Evolutionary conservation across 768 basidiomycete species (phyloP).

Genomic region (Lentinula lateritia): DNA sequence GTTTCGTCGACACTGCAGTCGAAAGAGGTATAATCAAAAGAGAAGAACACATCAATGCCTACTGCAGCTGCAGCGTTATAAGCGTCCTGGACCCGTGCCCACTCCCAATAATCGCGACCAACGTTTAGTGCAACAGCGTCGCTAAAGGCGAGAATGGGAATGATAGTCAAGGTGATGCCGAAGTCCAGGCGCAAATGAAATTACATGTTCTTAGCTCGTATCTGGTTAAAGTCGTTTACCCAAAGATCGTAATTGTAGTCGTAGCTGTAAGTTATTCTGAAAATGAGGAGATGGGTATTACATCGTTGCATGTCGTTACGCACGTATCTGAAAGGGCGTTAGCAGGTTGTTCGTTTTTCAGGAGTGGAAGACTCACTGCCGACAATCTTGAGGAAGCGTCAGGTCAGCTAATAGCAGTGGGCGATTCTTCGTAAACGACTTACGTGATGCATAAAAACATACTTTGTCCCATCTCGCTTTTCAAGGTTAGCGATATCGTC

Average conservation of each 20-base stretch:
- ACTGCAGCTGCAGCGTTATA: conserved; percentile 37
- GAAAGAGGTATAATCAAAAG: conserved; percentile 51
- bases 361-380: conserved; percentile 31
- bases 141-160: conserved; percentile 15
- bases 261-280: conserved; percentile 21
- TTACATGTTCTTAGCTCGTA: conserved; percentile 37
- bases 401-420: neutral
- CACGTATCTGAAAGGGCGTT: conserved; percentile 33
- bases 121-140: conserved; percentile 65
- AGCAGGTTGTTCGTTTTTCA: neutral
- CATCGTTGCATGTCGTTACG: neutral
- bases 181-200: conserved; percentile 9
- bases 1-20: conserved; percentile 32
- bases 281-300: neutral
- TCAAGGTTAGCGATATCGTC: conserved; percentile 15
- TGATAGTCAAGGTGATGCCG: neutral
- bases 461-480: conserved; percentile 38
- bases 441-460: conserved; percentile 49
- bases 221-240: conserved; percentile 35
- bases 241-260: conserved; percentile 33
- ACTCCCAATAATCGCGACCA: conserved; percentile 50
- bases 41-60: conserved; percentile 49
- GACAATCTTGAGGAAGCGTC: conserved; percentile 30
- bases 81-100: conserved; percentile 39
- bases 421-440: conserved; percentile 10